Conservation (phyloP, 2,329 filamentous ascomycete genomes). For the Monosporascus sp. region DNA sequence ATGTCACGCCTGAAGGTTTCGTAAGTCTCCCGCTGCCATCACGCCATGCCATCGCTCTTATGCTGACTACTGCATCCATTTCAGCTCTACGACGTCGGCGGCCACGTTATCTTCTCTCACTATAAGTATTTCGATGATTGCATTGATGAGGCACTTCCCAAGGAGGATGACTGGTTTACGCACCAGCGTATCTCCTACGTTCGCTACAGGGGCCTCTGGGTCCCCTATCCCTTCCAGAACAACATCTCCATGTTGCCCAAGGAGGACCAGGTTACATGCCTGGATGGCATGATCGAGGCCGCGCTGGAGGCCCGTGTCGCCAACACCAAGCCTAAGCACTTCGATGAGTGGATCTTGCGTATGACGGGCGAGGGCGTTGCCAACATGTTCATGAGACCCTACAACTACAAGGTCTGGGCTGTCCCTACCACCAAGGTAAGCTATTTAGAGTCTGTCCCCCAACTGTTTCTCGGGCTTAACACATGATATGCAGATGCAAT, state of each 20-base stretch:
- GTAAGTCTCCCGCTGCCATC: conserved; percentile 56
- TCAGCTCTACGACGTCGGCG: conserved; percentile 96
- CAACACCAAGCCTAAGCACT: conserved; percentile 89
- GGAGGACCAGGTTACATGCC: conserved; percentile 90
- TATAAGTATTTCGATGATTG: conserved; percentile 99
- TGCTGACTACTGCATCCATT: conserved; percentile 16
- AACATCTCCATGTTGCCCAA: conserved; percentile 98
- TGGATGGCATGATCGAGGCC: conserved; percentile 94
- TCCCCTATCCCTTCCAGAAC: conserved; percentile 99
- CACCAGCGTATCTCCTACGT: conserved; percentile 99
- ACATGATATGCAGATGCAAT: conserved; percentile 76
- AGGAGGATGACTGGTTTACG: conserved; percentile 90
- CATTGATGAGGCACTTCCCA: conserved; percentile 92
- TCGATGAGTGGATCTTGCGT: conserved; percentile 96
- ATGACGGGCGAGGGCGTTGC: conserved; percentile 87
- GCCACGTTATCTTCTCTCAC: conserved; percentile 98
- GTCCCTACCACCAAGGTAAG: conserved; percentile 92
- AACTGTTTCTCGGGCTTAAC: conserved; percentile 1
- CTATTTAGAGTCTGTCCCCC: background rate
- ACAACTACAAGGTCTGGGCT: conserved; percentile 99
- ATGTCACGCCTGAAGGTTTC: conserved; percentile 92
- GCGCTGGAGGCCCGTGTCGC: conserved; percentile 80
- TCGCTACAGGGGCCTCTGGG: conserved; percentile 93
- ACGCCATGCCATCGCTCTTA: background rate
- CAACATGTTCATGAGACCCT: conserved; percentile 96